Conservation (phyloP, 1,284 basidiomycete species). For the Phlebopus sp. region DNA sequence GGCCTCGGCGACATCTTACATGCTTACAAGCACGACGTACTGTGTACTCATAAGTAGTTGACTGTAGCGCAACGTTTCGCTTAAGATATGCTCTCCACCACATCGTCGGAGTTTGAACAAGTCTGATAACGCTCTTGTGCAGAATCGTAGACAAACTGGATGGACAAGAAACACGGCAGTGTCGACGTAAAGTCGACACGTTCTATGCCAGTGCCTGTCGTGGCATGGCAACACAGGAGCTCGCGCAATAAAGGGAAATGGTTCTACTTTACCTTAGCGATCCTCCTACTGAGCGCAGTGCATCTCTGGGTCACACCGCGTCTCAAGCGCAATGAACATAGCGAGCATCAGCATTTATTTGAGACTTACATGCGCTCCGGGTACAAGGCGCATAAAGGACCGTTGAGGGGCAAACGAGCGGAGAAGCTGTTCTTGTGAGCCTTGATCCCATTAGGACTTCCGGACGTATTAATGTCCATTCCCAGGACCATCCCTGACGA, state of each 20-base stretch:
- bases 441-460: neutral
- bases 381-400: constrained; percentile 12
- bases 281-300: constrained; percentile 9
- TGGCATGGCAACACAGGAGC: constrained; percentile 1
- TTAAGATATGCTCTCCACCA: too few relatives aligned
- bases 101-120: neutral
- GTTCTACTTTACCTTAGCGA: constrained; percentile 9
- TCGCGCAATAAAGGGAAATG: constrained; percentile 14
- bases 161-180: constrained; percentile 20
- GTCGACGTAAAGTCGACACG: constrained; percentile 3
- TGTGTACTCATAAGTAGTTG: too few relatives aligned
- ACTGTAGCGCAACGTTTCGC: too few relatives aligned
- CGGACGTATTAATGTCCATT: neutral
- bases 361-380: constrained; percentile 20
- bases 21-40: too few relatives aligned
- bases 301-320: constrained; percentile 14
- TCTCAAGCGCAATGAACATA: constrained; percentile 7
- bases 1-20: too few relatives aligned
- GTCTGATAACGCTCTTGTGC: too few relatives aligned
- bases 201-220: constrained; percentile 16
- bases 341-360: constrained; percentile 15
- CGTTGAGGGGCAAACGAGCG: constrained; percentile 21
- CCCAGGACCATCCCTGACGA: constrained; percentile 47
- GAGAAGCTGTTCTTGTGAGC: constrained; percentile 32
- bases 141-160: constrained; percentile 11